Evolutionary conservation across 1,139 yeast species (phyloP), one percentile per base, ranked within the genome.

Genomic region (Hemisphaericaspora xylofermentans): DNA sequence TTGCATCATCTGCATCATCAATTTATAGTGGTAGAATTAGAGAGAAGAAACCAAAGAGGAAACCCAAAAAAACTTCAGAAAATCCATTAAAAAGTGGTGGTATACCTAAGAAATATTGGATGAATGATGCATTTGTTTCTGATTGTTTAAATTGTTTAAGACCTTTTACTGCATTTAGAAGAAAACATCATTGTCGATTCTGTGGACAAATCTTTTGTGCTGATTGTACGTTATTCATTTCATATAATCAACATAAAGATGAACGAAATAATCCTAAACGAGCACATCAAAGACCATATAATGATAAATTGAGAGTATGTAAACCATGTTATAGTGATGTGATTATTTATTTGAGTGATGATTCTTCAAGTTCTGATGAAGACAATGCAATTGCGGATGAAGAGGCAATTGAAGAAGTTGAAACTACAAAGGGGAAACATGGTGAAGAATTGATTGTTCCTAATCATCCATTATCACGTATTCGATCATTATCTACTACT

Each of bases 151-250:
- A 82, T 28, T 88, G 96, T 56, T 84, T 84, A 39, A 75, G 80
- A 43, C 77, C 81, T 0, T 88, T 88, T 56, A 79, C 87, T 0
- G 79, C 83, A 0, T 93, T 91, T 63, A 68, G 97, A 56, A 72
- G 98, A 50, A 87, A 88, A 51, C 98, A 93, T 59, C 98, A 93
- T 61, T 93, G 98, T 57, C 70, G 98, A 38, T 82, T 91, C 39
- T 93, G 98, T 63, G 98, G 98, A 2, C 97, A 91, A 60, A 93
- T 93, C 33, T 93, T 89, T 56, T 93, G 98, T 61, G 76, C 88
- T 25, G 75, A 77, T n/a, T 93, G 98, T 60, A 89, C 97, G 0
- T 66, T 79, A 3, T 76, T 88, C 49, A 80, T 89, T 10, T 76
- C 88, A 2, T 95, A 95, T 32, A 80, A 78, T 32, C 81, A 80